Evolutionary conservation across 2,329 filamentous ascomycete species (phyloP), one percentile per base, ranked within the genome.

Genomic region (Fusarium zealandicum): DNA sequence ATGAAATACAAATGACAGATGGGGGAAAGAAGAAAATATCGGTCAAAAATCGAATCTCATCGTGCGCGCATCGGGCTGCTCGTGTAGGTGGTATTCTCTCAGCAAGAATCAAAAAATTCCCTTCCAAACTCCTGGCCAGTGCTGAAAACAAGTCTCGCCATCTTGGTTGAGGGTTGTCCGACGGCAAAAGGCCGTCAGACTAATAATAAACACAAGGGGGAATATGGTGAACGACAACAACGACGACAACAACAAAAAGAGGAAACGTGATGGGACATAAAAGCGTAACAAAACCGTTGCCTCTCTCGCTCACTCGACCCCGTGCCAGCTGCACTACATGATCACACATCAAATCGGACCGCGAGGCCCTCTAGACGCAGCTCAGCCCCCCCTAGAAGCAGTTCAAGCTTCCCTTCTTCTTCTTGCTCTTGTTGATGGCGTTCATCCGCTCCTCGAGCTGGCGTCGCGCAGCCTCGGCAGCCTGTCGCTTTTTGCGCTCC

Each of bases 371-470:
- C 47, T 52, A 53, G 41, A 62, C 48, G 55, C 64, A 61, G 60
- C 59, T 59, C 44, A 66, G 60, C 64, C 67, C 58, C 67, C 48
- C 57, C 76, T 92, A 97, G 81, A 99, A 99, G 83, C 95, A 99
- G 80, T 97, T 98, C 75, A 99, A 83, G 65, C 90, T 93, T 69
- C 89, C 87, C 84, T 96, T 96, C 85, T 96, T 93, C 83, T 93
- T 96, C 81, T 96, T 95, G 79, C 90, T 89, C 70, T 83, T 86
- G 76, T 88, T 93, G 73, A 95, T 89, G 53, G 90, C 88, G 69
- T 93, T 92, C 87, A 99, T 99, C 51, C 93, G 86, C 78, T 96
- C 92, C 77, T 99, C 93, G 20, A 99, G 84, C 69, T 96, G 90
- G 32, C 89, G 90, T 47, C 90, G 83, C 36, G 95, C 95, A 62